Conservation (phyloP, 495 filamentous ascomycete genomes). For the Xylaria venustula region DNA sequence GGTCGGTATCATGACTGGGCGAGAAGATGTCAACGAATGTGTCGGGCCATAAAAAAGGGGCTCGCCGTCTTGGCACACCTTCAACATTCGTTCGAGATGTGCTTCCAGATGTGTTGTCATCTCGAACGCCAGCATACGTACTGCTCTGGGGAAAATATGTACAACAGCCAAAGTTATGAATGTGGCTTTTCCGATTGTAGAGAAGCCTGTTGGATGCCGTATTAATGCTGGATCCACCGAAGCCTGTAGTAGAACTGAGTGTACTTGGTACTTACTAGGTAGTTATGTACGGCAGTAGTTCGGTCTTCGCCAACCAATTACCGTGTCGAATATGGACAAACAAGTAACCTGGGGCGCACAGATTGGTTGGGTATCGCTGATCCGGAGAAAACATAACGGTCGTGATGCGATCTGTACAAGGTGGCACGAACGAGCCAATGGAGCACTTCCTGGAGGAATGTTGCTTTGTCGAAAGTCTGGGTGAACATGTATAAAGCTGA, state of each 20-base stretch:
- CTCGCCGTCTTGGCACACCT: conserved; percentile 10
- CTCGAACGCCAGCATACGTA: too few species aligned
- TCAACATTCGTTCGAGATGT: too few species aligned
- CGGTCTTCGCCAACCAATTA: not conserved
- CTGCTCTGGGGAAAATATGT: too few species aligned
- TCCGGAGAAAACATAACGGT: not conserved
- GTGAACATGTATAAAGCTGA: not conserved
- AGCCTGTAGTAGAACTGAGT: too few species aligned
- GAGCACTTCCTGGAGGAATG: not conserved
- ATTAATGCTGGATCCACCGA: too few species aligned
- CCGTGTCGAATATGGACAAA: not conserved
- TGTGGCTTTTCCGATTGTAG: not conserved
- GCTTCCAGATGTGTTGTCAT: not conserved
- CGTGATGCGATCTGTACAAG: not conserved
- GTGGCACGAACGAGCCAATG: not conserved
- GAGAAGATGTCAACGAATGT: not conserved
- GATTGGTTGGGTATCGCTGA: not conserved
- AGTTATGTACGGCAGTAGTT: not conserved
- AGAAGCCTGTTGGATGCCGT: too few species aligned
- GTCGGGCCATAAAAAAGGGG: conserved; percentile 8
- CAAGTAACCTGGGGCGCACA: too few species aligned
- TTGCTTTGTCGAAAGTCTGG: not conserved
- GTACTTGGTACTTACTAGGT: too few species aligned
- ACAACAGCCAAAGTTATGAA: too few species aligned
- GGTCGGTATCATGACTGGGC: conserved; percentile 2